Conservation (phyloP, 2,329 filamentous ascomycete genomes). For the Sclerotinia subarctica region DNA sequence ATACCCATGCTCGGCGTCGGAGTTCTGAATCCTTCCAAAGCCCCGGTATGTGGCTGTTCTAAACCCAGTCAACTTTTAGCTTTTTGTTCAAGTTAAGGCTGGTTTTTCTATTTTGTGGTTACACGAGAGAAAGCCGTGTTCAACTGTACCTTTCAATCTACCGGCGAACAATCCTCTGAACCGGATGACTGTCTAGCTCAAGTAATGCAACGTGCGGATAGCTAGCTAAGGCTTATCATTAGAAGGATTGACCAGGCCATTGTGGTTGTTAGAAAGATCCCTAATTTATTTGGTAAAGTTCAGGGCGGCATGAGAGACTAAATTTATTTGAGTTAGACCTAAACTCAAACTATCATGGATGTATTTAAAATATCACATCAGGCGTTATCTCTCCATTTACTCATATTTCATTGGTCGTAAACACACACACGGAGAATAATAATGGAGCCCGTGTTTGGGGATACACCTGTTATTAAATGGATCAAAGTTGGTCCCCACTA, state of each 20-base stretch:
- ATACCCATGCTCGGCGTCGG: constrained; percentile 7
- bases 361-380: constrained; percentile 13
- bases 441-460: constrained; percentile 11
- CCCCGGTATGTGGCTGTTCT: constrained; percentile 1
- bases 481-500: constrained; percentile 15
- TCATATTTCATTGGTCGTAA: neutral
- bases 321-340: neutral
- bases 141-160: neutral
- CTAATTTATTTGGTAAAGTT: neutral
- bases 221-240: neutral
- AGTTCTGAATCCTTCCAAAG: constrained; percentile 9
- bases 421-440: neutral
- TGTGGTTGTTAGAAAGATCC: neutral
- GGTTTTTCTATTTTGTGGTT: neutral
- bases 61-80: neutral
- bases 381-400: neutral
- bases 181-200: neutral
- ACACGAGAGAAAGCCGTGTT: neutral
- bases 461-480: constrained; percentile 1
- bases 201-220: neutral
- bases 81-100: neutral
- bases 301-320: neutral
- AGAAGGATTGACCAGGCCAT: neutral
- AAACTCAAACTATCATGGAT: neutral
- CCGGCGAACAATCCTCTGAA: neutral